These are phyloP conservation scores for Leccinum barrowsii DNA, from an alignment of 768 basidiomycete genomes.

Conservation along the genomic window DNA sequence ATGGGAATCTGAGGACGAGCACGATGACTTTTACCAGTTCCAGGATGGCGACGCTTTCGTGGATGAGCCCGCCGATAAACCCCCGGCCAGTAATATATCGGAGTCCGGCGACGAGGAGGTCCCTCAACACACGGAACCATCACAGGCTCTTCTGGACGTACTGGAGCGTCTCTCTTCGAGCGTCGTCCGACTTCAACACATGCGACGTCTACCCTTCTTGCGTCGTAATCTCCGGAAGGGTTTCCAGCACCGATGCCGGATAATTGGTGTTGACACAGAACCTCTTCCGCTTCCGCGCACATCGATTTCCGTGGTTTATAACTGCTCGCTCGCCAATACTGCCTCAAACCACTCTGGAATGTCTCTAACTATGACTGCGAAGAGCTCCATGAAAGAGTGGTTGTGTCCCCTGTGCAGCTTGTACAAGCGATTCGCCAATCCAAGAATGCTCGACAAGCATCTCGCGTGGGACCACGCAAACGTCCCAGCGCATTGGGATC, in stretches of 20 bases:
- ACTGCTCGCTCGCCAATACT: slow-evolving; percentile 8
- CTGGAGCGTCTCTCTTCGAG: slow-evolving; percentile 33
- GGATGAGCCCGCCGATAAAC: slow-evolving; percentile 1
- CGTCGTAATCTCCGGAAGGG: slow-evolving; percentile 47
- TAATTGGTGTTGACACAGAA: slow-evolving; percentile 33
- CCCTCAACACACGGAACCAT: slow-evolving; percentile 21
- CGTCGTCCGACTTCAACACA: slow-evolving; percentile 36
- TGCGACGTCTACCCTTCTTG: slow-evolving; percentile 52
- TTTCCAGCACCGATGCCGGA: slow-evolving; percentile 43
- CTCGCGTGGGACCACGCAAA: slow-evolving; percentile 46
- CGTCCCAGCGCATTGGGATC: slow-evolving; percentile 39
- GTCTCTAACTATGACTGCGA: slow-evolving; percentile 8
- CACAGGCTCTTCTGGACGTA: slow-evolving; percentile 34
- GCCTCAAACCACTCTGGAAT: slow-evolving; percentile 8
- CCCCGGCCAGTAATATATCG: slow-evolving; percentile 1
- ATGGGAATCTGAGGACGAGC: slow-evolving; percentile 2
- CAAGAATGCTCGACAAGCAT: slow-evolving; percentile 45
- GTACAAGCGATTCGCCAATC: slow-evolving; percentile 40
- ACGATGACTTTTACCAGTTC: neutral
- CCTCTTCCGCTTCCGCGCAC: slow-evolving; percentile 16
- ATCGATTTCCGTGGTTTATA: slow-evolving; percentile 25
- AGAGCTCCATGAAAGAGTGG: slow-evolving; percentile 35
- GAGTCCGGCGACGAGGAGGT: slow-evolving; percentile 7
- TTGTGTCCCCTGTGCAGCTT: slow-evolving; percentile 55
- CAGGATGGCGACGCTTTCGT: slow-evolving; percentile 3